These are phyloP conservation scores for Domatiomyces globalis DNA, from an alignment of 2,329 filamentous ascomycete species.

Conservation along the genomic window DNA sequence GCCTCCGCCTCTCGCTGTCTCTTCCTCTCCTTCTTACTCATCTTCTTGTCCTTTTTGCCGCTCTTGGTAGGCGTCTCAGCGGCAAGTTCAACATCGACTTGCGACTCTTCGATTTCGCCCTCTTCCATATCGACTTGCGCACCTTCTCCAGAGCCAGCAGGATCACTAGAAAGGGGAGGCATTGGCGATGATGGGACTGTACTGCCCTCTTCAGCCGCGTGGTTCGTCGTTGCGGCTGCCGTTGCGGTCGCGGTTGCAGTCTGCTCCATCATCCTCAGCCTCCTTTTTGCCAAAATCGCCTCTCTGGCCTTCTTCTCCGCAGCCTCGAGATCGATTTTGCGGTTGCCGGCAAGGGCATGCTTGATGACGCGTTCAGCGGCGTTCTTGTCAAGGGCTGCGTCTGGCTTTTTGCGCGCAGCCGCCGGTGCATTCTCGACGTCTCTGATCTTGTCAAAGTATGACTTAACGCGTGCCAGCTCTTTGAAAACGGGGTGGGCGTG, in stretches of 20 bases:
- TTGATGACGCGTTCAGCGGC: slow-evolving; percentile 73
- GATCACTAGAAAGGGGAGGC: background rate
- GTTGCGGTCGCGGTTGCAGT: slow-evolving; percentile 6
- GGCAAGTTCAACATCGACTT: background rate
- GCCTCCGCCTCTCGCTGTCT: background rate
- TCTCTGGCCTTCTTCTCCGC: slow-evolving; percentile 38
- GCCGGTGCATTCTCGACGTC: slow-evolving; percentile 42
- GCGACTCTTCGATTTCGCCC: slow-evolving; percentile 1
- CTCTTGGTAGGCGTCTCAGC: background rate
- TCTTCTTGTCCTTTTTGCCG: slow-evolving; percentile 4
- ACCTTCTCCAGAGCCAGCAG: slow-evolving; percentile 3
- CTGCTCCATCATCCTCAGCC: slow-evolving; percentile 15
- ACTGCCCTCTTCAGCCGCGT: background rate
- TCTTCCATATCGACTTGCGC: slow-evolving; percentile 1
- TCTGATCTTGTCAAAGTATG: slow-evolving; percentile 90
- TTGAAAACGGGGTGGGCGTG: slow-evolving; percentile 71
- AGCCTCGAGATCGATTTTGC: slow-evolving; percentile 37
- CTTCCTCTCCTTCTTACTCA: slow-evolving; percentile 1
- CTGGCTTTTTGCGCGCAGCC: slow-evolving; percentile 41
- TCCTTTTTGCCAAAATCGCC: slow-evolving; percentile 35
- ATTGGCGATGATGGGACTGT: background rate
- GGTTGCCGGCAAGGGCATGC: slow-evolving; percentile 49
- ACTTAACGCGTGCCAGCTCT: slow-evolving; percentile 73
- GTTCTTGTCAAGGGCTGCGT: slow-evolving; percentile 53
- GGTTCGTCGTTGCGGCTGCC: slow-evolving; percentile 1